Conservation (phyloP, 345 rosid genomes). For the Balakata baccata region DNA sequence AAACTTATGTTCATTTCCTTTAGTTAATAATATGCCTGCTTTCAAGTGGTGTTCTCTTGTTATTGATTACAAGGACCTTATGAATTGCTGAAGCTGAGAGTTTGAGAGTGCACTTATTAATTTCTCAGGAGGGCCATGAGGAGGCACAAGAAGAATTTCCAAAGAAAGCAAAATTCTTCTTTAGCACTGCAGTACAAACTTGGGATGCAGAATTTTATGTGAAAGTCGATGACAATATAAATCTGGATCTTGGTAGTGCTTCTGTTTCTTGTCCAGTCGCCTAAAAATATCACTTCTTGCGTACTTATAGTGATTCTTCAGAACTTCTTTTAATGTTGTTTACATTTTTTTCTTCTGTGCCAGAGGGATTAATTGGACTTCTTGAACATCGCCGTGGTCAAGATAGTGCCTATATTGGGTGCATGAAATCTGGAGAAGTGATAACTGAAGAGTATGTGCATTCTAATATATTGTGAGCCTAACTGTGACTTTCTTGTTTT, state of each 20-base stretch:
- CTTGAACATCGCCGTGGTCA: constrained; percentile 68
- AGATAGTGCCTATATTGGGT: constrained; percentile 78
- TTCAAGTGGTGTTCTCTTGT: constrained; percentile 4
- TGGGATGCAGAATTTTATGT: constrained; percentile 95
- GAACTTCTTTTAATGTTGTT: constrained; percentile 11
- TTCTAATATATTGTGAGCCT: constrained; percentile 14
- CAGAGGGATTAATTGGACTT: constrained; percentile 79
- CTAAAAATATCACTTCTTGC: constrained; percentile 6
- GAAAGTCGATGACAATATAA: constrained; percentile 74
- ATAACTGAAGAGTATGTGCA: constrained; percentile 59
- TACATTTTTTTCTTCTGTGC: constrained; percentile 12
- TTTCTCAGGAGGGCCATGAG: constrained; percentile 82
- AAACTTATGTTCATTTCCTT: constrained; percentile 4
- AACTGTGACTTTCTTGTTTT: background rate
- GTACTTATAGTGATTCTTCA: constrained; percentile 2
- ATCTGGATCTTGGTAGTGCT: constrained; percentile 72
- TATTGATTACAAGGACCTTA: constrained; percentile 2
- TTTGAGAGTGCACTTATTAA: constrained; percentile 12
- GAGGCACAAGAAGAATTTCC: constrained; percentile 89
- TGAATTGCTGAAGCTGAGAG: constrained; percentile 7
- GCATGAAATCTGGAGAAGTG: constrained; percentile 98
- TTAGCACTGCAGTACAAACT: constrained; percentile 71
- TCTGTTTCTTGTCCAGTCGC: constrained; percentile 17
- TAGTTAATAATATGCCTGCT: background rate
- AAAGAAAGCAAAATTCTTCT: constrained; percentile 78